Percentiles rank a stretch among this genome's conserved stretches.
Conservation (phyloP, 352 stramenopile genomes). For the Pythium folliculosum region DNA sequence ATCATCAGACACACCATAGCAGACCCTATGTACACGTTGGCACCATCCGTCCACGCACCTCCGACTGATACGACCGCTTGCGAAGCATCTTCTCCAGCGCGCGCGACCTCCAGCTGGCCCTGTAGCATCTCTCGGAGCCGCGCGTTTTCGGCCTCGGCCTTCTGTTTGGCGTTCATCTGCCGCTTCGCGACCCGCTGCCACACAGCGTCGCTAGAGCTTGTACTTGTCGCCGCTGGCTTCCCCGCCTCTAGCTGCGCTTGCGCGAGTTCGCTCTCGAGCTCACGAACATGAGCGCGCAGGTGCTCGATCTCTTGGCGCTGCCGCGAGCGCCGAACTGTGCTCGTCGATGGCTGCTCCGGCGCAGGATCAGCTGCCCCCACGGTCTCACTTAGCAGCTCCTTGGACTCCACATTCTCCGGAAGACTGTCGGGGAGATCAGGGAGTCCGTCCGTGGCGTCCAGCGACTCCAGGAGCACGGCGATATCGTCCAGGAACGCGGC, state of each 20-base stretch:
- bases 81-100: conserved; percentile 32
- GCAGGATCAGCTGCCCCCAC: background rate
- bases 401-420: background rate
- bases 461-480: background rate
- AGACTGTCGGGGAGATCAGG: background rate
- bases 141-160: conserved; percentile 34
- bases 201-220: background rate
- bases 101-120: conserved; percentile 32
- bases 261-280: conserved; percentile 32
- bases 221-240: background rate
- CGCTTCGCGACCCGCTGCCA: conserved; percentile 36
- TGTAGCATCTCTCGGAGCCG: conserved; percentile 36
- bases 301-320: conserved; percentile 43
- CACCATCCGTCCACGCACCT: conserved; percentile 6
- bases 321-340: background rate
- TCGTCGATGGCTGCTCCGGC: background rate
- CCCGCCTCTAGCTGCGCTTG: background rate
- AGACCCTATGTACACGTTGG: background rate
- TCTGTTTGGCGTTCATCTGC: conserved; percentile 30
- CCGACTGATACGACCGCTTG: conserved; percentile 8
- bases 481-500: conserved; percentile 8
- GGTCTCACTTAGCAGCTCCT: background rate
- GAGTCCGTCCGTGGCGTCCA: background rate
- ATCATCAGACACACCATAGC: background rate
- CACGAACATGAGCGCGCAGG: conserved; percentile 29